These are phyloP conservation scores for Stemphylium lycopersici DNA, from an alignment of 2,329 filamentous ascomycete genomes.

Conservation along the genomic window DNA sequence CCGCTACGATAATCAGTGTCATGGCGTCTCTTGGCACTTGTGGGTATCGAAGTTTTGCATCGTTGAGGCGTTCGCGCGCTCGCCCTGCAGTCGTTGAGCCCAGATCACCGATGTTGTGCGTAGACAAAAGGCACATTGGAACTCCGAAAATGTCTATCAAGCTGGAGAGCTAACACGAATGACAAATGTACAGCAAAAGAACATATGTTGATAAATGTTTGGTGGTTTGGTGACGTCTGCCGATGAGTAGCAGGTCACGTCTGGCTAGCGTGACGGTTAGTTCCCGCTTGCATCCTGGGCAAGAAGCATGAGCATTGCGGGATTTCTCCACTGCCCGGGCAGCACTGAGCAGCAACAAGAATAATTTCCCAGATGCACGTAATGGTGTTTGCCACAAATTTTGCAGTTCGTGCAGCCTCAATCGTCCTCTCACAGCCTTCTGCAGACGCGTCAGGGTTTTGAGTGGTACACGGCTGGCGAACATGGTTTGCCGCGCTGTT, in stretches of 20 bases:
- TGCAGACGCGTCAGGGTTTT: background rate
- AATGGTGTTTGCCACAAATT: background rate
- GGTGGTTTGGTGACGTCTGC: conserved; percentile 7
- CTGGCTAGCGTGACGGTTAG: conserved; percentile 4
- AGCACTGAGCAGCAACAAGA: conserved; percentile 2
- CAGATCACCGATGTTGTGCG: background rate
- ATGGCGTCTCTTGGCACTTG: conserved; percentile 7
- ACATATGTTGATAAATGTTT: background rate
- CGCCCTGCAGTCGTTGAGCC: background rate
- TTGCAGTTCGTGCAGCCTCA: background rate
- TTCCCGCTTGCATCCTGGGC: conserved; percentile 1
- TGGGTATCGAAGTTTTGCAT: conserved; percentile 4
- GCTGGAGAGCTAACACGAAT: too few relatives aligned
- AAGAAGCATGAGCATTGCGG: background rate
- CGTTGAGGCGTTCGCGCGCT: background rate
- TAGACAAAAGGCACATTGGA: background rate
- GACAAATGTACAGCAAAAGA: background rate
- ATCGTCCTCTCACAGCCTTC: background rate
- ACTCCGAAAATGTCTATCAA: too few relatives aligned
- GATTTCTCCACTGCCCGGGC: conserved; percentile 7
- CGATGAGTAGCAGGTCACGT: background rate
- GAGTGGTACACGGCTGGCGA: background rate
- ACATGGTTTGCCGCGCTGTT: background rate
- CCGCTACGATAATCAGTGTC: background rate
- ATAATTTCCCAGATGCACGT: background rate